phyloP scores from a whole-genome alignment of 257 asterid genomes.

The Petunia secreta region DNA sequence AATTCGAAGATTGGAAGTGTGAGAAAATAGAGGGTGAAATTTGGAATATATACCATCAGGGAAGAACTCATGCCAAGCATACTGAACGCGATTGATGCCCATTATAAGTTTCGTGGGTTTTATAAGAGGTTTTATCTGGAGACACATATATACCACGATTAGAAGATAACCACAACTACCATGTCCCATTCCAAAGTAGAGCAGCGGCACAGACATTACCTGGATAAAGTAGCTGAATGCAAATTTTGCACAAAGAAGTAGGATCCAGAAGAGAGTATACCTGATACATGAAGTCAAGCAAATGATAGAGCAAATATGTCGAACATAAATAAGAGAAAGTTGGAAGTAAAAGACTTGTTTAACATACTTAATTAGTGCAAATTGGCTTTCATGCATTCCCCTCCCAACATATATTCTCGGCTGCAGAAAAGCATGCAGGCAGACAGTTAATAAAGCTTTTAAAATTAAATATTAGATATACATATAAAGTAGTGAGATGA shows the following conservation, averaged over 20 bases:
- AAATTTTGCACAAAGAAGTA: conserved; percentile 78
- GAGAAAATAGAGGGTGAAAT: conserved; percentile 22
- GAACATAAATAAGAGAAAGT: conserved; percentile 21
- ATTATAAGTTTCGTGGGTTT: conserved; percentile 81
- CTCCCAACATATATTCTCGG: conserved; percentile 94
- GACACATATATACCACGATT: conserved; percentile 32
- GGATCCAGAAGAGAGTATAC: conserved; percentile 89
- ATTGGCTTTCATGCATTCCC: conserved; percentile 98
- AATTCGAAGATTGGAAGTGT: conserved; percentile 27
- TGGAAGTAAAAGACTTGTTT: conserved; percentile 27
- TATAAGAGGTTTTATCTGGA: conserved; percentile 90
- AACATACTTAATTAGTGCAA: conserved; percentile 84
- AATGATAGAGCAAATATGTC: conserved; percentile 29
- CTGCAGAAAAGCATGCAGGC: conserved; percentile 52
- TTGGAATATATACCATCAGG: conserved; percentile 64
- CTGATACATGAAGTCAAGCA: conserved; percentile 48
- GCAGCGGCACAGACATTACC: conserved; percentile 53
- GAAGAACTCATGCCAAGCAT: conserved; percentile 95
- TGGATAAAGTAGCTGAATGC: conserved; percentile 76
- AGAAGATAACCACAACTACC: conserved; percentile 23
- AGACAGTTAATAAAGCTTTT: conserved; percentile 25
- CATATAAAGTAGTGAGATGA: not conserved
- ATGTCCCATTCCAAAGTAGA: not conserved
- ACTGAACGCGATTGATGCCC: conserved; percentile 66
- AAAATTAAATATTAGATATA: conserved; percentile 18